A percentile compares a stretch with the other conserved stretches of the same genome.
These are phyloP conservation scores for Talaromyces piceae DNA, from an alignment of 2,329 filamentous ascomycete genomes.

Conservation along the genomic window DNA sequence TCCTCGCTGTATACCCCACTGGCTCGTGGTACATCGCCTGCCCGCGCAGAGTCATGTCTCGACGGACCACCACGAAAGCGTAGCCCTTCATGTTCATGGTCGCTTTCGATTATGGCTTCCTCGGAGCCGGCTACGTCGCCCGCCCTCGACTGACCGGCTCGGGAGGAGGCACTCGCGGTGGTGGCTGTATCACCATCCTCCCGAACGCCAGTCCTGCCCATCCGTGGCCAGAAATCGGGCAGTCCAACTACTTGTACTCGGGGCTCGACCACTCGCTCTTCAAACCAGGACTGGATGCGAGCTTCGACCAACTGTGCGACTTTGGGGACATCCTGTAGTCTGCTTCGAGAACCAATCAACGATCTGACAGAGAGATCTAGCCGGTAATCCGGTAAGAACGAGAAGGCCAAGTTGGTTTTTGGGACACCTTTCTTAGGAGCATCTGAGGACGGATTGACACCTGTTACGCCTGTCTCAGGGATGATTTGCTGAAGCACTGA, in stretches of 20 bases:
- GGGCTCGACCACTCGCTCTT: constrained; percentile 59
- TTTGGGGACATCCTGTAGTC: constrained; percentile 59
- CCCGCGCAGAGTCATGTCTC: constrained; percentile 19
- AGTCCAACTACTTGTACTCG: constrained; percentile 59
- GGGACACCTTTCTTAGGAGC: constrained; percentile 48
- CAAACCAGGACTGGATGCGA: constrained; percentile 59
- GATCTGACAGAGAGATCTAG: constrained; percentile 59
- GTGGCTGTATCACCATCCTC: constrained; percentile 31
- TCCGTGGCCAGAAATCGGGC: constrained; percentile 56
- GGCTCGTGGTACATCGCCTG: constrained; percentile 22
- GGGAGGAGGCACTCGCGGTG: constrained; percentile 18
- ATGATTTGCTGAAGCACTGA: constrained; percentile 6
- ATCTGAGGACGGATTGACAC: constrained; percentile 35
- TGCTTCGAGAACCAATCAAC: constrained; percentile 54
- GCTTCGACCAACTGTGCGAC: constrained; percentile 59
- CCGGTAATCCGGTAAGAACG: constrained; percentile 63
- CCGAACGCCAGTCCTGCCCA: constrained; percentile 40
- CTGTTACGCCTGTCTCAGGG: constrained; percentile 10
- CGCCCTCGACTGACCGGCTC: constrained; percentile 23
- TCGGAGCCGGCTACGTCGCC: constrained; percentile 15
- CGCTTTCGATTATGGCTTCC: constrained; percentile 11
- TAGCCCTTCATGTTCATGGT: constrained; percentile 21
- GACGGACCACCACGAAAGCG: constrained; percentile 26
- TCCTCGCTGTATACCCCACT: constrained; percentile 28
- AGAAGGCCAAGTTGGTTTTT: constrained; percentile 83